Percentiles rank a stretch among this genome's conserved stretches.
Evolutionary conservation across 1,284 basidiomycete genomes (phyloP).

Genomic region (Meripilus lineatus): DNA sequence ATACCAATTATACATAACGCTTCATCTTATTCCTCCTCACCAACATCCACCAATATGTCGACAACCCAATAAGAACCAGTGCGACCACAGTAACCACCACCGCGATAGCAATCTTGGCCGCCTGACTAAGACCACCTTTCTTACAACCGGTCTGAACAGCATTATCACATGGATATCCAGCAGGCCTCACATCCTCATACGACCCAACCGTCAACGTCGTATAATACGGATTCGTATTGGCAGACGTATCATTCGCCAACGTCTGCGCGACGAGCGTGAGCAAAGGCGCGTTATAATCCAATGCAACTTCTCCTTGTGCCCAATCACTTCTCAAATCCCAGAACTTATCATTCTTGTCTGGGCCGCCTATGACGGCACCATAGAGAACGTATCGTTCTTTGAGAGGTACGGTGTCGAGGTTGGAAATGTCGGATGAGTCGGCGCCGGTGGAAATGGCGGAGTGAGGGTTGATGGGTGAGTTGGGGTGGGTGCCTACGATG

Average conservation of each 20-base stretch:
- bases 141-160: conserved; percentile 55
- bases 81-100: conserved; percentile 62
- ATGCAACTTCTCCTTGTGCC: conserved; percentile 73
- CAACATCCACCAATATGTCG: conserved; percentile 38
- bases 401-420: conserved; percentile 71
- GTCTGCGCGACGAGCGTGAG: conserved; percentile 78
- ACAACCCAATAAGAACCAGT: conserved; percentile 35
- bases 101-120: conserved; percentile 68
- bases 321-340: conserved; percentile 84
- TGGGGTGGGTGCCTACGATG: conserved; percentile 82
- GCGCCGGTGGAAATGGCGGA: conserved; percentile 86
- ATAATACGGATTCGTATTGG: conserved; percentile 69
- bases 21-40: not conserved
- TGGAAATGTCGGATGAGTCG: conserved; percentile 43
- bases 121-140: conserved; percentile 34
- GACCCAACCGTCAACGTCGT: conserved; percentile 63
- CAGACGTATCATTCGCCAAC: conserved; percentile 49
- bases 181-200: conserved; percentile 58
- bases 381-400: conserved; percentile 76
- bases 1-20: too few species aligned
- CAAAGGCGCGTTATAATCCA: conserved; percentile 86
- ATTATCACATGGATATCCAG: conserved; percentile 71
- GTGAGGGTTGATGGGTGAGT: conserved; percentile 86
- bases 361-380: conserved; percentile 87
- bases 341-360: conserved; percentile 70